Conservation (phyloP, 768 basidiomycete genomes). For the Rhodotorula kratochvilovae region DNA sequence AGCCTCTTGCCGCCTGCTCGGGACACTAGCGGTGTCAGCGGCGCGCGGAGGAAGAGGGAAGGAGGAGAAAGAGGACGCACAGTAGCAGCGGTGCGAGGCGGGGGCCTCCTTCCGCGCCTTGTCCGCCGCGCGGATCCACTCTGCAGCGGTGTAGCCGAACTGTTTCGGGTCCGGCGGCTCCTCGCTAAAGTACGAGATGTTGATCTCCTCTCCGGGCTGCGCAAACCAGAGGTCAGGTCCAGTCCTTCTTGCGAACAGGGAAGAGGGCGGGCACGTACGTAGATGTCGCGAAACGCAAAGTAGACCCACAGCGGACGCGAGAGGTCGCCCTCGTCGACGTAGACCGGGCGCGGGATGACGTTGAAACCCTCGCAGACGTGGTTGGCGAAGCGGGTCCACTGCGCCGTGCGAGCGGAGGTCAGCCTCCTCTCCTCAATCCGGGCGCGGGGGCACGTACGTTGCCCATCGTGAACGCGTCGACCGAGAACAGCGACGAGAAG, state of each 20-base stretch:
- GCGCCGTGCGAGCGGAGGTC: background rate
- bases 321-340: slow-evolving; percentile 24
- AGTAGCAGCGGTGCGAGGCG: slow-evolving; percentile 15
- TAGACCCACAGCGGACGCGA: slow-evolving; percentile 29
- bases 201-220: slow-evolving; percentile 37
- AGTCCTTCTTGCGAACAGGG: no score
- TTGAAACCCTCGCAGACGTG: slow-evolving; percentile 24
- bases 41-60: background rate
- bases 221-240: no score
- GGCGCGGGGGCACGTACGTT: slow-evolving; percentile 14
- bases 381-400: slow-evolving; percentile 38
- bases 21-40: background rate
- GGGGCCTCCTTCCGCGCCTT: background rate
- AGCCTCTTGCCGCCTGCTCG: slow-evolving; percentile 6
- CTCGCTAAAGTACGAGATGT: slow-evolving; percentile 14
- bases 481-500: slow-evolving; percentile 3
- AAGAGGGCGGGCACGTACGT: background rate
- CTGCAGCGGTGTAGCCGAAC: background rate
- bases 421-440: accelerated
- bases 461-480: slow-evolving; percentile 28
- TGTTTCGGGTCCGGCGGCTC: background rate
- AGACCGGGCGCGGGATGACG: background rate
- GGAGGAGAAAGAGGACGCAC: background rate
- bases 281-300: slow-evolving; percentile 12
- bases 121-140: background rate